Conservation (phyloP, 345 rosid genomes). For the Kernera saxatilis region DNA sequence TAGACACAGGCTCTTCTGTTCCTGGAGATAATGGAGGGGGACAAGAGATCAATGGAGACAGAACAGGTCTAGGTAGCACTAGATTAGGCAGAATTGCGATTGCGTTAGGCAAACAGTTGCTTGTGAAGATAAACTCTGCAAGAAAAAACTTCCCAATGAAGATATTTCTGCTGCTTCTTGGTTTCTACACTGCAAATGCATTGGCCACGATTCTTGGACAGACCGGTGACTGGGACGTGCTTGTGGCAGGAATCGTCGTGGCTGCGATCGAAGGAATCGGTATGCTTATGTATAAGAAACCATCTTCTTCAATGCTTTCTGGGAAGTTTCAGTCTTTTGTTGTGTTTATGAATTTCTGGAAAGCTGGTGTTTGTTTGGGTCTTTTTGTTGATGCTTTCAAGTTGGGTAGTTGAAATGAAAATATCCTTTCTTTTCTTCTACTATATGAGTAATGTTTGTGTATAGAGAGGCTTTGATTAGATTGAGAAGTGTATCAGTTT, state of each 20-base stretch:
- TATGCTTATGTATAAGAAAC: conserved; percentile 72
- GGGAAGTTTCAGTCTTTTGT: conserved; percentile 71
- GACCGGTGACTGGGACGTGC: conserved; percentile 96
- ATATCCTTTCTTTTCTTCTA: background rate
- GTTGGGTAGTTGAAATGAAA: conserved; percentile 54
- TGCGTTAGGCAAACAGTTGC: conserved; percentile 67
- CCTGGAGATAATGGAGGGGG: conserved; percentile 41
- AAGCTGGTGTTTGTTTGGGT: conserved; percentile 94
- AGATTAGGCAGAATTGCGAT: conserved; percentile 81
- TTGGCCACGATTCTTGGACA: conserved; percentile 96
- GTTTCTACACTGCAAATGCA: conserved; percentile 97
- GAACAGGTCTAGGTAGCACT: conserved; percentile 67
- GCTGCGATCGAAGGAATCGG: conserved; percentile 97
- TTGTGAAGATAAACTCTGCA: conserved; percentile 71
- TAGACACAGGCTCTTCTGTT: conserved; percentile 64
- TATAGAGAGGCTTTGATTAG: background rate
- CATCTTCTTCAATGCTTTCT: conserved; percentile 41
- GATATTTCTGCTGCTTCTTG: conserved; percentile 74
- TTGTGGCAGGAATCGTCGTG: conserved; percentile 89
- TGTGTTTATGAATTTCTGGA: conserved; percentile 84
- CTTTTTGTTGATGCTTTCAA: conserved; percentile 99
- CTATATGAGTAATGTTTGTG: background rate
- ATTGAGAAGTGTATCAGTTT: background rate
- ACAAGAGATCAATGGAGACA: conserved; percentile 47
- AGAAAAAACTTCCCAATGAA: conserved; percentile 90